Evolutionary conservation across 2,329 filamentous ascomycete species (phyloP).

Genomic region (Fonsecaea pedrosoi): DNA sequence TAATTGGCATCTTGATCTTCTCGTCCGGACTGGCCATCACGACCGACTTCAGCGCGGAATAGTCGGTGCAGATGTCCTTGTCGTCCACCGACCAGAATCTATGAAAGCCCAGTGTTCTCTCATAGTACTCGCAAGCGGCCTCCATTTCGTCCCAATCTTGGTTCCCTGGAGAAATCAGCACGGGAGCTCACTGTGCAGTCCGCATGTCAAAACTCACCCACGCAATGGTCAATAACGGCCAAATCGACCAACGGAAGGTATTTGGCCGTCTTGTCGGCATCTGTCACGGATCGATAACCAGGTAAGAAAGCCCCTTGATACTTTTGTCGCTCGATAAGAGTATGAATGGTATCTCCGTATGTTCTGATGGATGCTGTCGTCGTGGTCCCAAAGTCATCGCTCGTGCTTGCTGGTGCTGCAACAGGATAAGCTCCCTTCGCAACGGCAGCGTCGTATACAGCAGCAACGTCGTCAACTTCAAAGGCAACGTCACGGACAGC

Average conservation of each 20-base stretch:
- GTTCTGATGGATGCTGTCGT: slow-evolving; percentile 82
- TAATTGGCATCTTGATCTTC: slow-evolving; percentile 96
- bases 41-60: slow-evolving; percentile 83
- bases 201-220: slow-evolving; percentile 59
- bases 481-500: slow-evolving; percentile 95
- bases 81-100: slow-evolving; percentile 98
- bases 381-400: slow-evolving; percentile 70
- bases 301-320: slow-evolving; percentile 84
- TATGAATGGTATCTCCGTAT: slow-evolving; percentile 95
- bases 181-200: not conserved
- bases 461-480: slow-evolving; percentile 86
- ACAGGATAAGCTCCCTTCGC: slow-evolving; percentile 52
- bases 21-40: slow-evolving; percentile 90
- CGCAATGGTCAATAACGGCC: slow-evolving; percentile 88
- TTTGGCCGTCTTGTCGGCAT: slow-evolving; percentile 54
- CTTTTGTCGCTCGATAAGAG: slow-evolving; percentile 73
- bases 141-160: slow-evolving; percentile 94
- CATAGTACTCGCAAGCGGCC: slow-evolving; percentile 73
- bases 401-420: slow-evolving; percentile 61
- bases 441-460: slow-evolving; percentile 77
- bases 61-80: slow-evolving; percentile 89
- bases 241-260: slow-evolving; percentile 70
- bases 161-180: slow-evolving; percentile 57
- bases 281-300: slow-evolving; percentile 68
- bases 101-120: slow-evolving; percentile 88